These are phyloP conservation scores for Glycine latifolia DNA, from an alignment of 306 rosid species.

Conservation along the genomic window DNA sequence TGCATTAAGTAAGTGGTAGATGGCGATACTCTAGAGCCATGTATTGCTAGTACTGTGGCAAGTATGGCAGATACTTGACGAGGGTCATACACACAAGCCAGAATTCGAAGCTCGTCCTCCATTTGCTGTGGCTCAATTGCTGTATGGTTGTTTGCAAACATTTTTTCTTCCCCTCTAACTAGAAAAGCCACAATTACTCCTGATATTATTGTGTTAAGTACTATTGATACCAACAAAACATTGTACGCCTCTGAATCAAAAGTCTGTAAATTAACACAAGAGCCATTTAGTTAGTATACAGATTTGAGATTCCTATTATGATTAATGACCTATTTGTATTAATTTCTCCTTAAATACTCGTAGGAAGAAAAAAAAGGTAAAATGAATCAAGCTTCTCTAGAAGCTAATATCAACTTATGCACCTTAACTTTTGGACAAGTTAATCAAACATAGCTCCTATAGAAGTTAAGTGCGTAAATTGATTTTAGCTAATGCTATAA, in stretches of 20 bases:
- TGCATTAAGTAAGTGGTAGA: slow-evolving; percentile 66
- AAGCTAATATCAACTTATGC: neutral
- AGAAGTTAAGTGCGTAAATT: neutral
- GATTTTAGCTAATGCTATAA: neutral
- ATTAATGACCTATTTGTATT: neutral
- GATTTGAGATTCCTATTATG: neutral
- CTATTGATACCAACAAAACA: slow-evolving; percentile 65
- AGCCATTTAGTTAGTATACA: neutral
- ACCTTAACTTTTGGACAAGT: neutral
- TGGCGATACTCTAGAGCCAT: slow-evolving; percentile 60
- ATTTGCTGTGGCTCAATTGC: slow-evolving; percentile 57
- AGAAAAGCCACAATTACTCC: slow-evolving; percentile 79
- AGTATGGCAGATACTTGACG: slow-evolving; percentile 72
- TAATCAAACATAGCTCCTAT: neutral
- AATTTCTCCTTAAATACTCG: no score
- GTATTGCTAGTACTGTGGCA: slow-evolving; percentile 61
- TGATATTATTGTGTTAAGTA: slow-evolving; percentile 78
- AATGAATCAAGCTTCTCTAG: neutral
- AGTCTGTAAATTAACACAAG: slow-evolving; percentile 53
- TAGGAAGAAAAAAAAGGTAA: neutral
- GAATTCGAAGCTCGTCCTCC: slow-evolving; percentile 64
- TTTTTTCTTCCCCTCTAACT: slow-evolving; percentile 62
- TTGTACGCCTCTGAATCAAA: slow-evolving; percentile 67
- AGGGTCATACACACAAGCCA: slow-evolving; percentile 84
- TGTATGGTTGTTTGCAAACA: slow-evolving; percentile 65